Percentiles rank a stretch among this genome's conserved stretches.
Evolutionary conservation across 2,329 filamentous ascomycete genomes (phyloP).

Genomic region (Apiospora saccharicola): DNA sequence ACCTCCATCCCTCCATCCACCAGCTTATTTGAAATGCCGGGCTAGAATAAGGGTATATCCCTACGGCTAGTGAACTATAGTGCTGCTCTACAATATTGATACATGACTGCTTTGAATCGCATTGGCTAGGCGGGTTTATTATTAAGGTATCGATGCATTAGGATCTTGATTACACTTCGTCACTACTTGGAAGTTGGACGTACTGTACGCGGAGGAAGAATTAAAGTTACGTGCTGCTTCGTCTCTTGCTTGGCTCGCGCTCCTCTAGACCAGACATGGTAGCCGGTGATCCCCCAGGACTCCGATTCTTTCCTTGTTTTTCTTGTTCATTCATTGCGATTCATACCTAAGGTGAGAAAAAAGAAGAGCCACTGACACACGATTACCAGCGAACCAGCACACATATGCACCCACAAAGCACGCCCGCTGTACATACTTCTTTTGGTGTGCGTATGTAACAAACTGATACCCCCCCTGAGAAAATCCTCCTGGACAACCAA

Average conservation of each 20-base stretch:
- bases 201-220: not conserved
- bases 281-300: not conserved
- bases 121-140: not conserved
- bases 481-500: slow-evolving; percentile 8
- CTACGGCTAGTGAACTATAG: slow-evolving; percentile 20
- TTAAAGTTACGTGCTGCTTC: not conserved
- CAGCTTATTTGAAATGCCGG: slow-evolving; percentile 4
- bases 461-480: not conserved
- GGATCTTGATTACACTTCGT: slow-evolving; percentile 18
- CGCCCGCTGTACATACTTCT: not conserved
- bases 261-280: not conserved
- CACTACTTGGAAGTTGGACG: not conserved
- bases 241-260: not conserved
- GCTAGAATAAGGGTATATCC: slow-evolving; percentile 9
- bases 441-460: too few species aligned
- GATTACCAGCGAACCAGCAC: not conserved
- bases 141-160: slow-evolving; percentile 11
- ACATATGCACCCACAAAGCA: not conserved
- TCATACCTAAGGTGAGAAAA: not conserved
- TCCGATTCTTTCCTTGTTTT: not conserved
- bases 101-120: not conserved
- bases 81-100: not conserved
- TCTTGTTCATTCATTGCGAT: not conserved
- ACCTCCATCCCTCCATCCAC: not conserved
- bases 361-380: slow-evolving; percentile 9